A percentile compares a stretch with the other conserved stretches of the same genome.
phyloP scores from a whole-genome alignment of 148 eudicot species.

The Selenicereus undatus region DNA sequence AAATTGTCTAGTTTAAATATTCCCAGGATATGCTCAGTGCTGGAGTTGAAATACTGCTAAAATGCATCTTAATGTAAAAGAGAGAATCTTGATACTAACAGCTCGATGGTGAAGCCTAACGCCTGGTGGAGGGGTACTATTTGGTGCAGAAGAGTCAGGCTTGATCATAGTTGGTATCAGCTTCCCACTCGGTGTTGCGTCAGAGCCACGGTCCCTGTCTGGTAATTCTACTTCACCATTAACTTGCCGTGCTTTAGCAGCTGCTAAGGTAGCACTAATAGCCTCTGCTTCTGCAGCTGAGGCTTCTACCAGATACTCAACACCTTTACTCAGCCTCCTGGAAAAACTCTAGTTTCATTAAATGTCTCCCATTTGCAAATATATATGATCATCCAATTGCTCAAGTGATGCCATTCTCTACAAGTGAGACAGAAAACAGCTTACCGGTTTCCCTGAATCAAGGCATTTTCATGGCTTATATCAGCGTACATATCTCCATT shows the following conservation, averaged over 20 bases:
- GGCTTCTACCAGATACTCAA: constrained; percentile 92
- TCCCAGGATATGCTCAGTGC: background rate
- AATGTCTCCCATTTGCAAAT: constrained; percentile 3
- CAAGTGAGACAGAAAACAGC: constrained; percentile 14
- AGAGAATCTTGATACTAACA: constrained; percentile 48
- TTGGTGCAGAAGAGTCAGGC: constrained; percentile 64
- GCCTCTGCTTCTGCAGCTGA: constrained; percentile 99
- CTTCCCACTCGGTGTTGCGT: constrained; percentile 95
- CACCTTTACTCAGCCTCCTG: constrained; percentile 95
- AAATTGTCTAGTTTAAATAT: background rate
- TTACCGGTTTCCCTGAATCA: constrained; percentile 79
- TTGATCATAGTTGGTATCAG: constrained; percentile 59
- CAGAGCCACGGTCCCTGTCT: constrained; percentile 93
- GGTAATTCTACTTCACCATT: constrained; percentile 95
- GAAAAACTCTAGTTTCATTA: constrained; percentile 16
- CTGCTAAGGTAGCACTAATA: constrained; percentile 83
- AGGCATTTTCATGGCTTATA: constrained; percentile 89
- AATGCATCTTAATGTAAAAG: background rate
- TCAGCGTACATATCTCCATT: constrained; percentile 96
- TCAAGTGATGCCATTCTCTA: background rate
- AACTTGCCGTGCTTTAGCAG: constrained; percentile 90
- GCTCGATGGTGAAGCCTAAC: constrained; percentile 96
- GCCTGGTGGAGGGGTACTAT: constrained; percentile 71
- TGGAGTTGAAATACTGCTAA: background rate
- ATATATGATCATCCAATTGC: constrained; percentile 12